Evolutionary conservation across 148 eudicot species (phyloP), one percentile per base, ranked within the genome.

Genomic region (Nepenthes mirabilis): DNA sequence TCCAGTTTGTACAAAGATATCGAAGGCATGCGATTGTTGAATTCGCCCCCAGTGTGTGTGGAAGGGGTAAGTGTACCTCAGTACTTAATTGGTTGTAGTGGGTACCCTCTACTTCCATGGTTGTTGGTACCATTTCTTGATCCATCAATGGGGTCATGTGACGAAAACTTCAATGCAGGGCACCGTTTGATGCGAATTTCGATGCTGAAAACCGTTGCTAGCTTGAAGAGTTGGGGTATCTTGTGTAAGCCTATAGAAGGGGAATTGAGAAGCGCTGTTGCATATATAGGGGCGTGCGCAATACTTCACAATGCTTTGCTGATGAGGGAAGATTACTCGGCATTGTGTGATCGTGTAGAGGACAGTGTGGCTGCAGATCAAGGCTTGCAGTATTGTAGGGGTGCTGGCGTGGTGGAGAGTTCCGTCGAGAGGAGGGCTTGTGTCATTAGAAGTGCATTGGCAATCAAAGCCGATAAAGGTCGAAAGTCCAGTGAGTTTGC

Each of bases 221-320:
- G 96, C 73, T 75, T 91, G 83, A 88, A 55, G 83, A 78, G 54
- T 56, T 91, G 97, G 97, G 90, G 96, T 45, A 75, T 88, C 64
- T 57, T 88, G 76, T 76, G 69, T n/a, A 80, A 58, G 71, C 81
- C 83, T 0, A 72, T 88, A 11, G 79, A 91, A 34, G 87, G 74
- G 14, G 88, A 79, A 49, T 62, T 68, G 11, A 85, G 80, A 75
- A 73, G 69, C 37, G 84, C 65, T 2, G 96, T 91, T 66, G 94
- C 88, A 33, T 88, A 80, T 65, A 72, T 91, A 59, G 97, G 93
- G 64, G 89, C 93, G 49, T 91, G 97, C 73, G 82, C 90, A 6
- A 91, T 91, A 37, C 80, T 91, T 59, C 97, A 91, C 49, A 91
- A 91, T 72, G 88, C 79, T 34, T 65, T 91, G 86, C 70, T 91